Evolutionary conservation across 192 early-diverging fungal genomes (phyloP).

Genomic region (Obelidium mucronatum): DNA sequence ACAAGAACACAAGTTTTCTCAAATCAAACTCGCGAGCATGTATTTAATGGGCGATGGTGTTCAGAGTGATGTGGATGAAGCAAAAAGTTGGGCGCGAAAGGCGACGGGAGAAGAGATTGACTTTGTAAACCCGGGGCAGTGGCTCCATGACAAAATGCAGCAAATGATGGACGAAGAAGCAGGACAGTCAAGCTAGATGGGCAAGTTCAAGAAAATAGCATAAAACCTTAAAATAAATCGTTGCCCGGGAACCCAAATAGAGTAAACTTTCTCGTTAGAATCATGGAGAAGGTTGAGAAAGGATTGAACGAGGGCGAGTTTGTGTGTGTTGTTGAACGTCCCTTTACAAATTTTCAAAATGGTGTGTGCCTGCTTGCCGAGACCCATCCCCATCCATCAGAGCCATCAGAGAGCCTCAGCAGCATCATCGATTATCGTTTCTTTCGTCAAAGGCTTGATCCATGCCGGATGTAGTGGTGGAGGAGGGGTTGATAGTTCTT

Average conservation of each 20-base stretch:
- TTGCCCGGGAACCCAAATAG: no score
- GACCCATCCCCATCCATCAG: not conserved
- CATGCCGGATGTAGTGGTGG: not conserved
- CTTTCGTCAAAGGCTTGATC: not conserved
- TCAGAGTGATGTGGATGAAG: slow-evolving; percentile 12
- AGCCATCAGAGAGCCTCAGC: not conserved
- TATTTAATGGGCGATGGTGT: slow-evolving; percentile 26
- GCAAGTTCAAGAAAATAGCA: no score
- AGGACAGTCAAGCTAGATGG: no score
- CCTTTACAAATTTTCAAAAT: not conserved
- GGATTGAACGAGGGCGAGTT: no score
- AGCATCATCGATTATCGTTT: not conserved
- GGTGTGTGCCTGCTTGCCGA: not conserved
- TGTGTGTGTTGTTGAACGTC: no score
- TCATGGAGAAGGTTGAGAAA: no score
- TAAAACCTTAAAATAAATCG: no score
- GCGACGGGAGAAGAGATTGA: slow-evolving; percentile 34
- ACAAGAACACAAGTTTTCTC: slow-evolving; percentile 8
- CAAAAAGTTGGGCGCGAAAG: slow-evolving; percentile 18
- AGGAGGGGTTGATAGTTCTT: not conserved
- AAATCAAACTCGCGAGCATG: slow-evolving; percentile 16
- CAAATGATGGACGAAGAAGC: slow-evolving; percentile 14
- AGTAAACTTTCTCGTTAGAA: no score
- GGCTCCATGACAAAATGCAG: slow-evolving; percentile 17
- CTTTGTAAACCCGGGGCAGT: slow-evolving; percentile 23